These are phyloP conservation scores for Phytophthora pini DNA, from an alignment of 352 stramenopile species.

Conservation along the genomic window DNA sequence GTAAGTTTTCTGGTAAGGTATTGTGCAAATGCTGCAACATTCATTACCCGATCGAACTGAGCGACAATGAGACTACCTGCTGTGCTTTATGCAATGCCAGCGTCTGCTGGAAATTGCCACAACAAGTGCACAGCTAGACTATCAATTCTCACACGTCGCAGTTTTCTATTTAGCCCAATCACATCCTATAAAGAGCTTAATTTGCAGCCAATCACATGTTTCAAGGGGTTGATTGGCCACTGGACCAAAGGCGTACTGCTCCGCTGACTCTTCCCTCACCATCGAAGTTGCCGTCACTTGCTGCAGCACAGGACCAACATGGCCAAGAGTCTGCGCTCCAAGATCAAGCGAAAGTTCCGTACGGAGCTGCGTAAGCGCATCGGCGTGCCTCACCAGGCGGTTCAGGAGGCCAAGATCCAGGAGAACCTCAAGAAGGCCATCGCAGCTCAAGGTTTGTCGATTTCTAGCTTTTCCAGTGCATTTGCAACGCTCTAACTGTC, in stretches of 20 bases:
- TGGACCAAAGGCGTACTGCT: slow-evolving; percentile 18
- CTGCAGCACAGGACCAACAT: slow-evolving; percentile 44
- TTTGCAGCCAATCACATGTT: slow-evolving; percentile 25
- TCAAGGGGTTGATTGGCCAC: slow-evolving; percentile 34
- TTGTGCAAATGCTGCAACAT: too few species aligned
- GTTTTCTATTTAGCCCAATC: slow-evolving; percentile 22
- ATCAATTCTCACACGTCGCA: slow-evolving; percentile 28
- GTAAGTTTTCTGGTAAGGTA: too few species aligned
- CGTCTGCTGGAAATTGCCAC: too few species aligned
- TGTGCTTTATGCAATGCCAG: too few species aligned
- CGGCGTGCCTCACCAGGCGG: slow-evolving; percentile 72
- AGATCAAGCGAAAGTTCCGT: slow-evolving; percentile 91
- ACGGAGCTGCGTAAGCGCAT: slow-evolving; percentile 86
- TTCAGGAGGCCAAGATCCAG: slow-evolving; percentile 84
- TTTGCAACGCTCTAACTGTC: slow-evolving; percentile 8
- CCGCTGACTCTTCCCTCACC: slow-evolving; percentile 19
- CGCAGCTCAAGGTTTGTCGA: slow-evolving; percentile 57
- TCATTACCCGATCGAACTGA: too few species aligned
- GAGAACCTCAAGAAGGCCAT: slow-evolving; percentile 87
- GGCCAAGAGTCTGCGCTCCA: slow-evolving; percentile 90
- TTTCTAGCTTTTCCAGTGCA: neutral
- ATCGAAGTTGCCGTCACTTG: slow-evolving; percentile 19
- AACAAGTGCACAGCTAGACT: too few species aligned
- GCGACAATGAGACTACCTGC: too few species aligned
- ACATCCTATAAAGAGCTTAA: neutral